phyloP scores from a whole-genome alignment of 169 alveolate species.

The Cryptosporidium bovis region DNA sequence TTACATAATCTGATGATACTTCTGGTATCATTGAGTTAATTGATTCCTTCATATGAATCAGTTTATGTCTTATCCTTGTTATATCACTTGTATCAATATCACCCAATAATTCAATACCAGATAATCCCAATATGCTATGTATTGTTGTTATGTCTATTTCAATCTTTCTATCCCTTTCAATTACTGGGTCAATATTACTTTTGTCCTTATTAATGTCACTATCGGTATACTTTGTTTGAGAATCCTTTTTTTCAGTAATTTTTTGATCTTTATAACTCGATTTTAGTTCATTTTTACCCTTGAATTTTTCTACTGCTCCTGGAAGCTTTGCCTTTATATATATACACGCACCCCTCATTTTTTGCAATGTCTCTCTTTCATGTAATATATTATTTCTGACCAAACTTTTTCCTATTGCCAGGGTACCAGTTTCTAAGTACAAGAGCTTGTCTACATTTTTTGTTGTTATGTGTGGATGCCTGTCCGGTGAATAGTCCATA shows the following conservation, averaged over 20 bases:
- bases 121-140: conserved; percentile 58
- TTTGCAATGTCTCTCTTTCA: conserved; percentile 59
- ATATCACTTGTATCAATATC: conserved; percentile 64
- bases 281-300: not conserved
- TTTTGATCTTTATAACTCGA: conserved; percentile 15
- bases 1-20: conserved; percentile 31
- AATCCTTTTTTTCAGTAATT: not conserved
- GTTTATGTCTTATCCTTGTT: conserved; percentile 60
- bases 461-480: conserved; percentile 60
- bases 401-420: conserved; percentile 43
- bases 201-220: conserved; percentile 4
- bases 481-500: conserved; percentile 68
- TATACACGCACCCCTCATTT: conserved; percentile 68
- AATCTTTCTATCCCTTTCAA: conserved; percentile 37
- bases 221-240: not conserved
- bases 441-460: conserved; percentile 50
- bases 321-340: conserved; percentile 68
- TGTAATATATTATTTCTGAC: conserved; percentile 30
- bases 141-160: conserved; percentile 67
- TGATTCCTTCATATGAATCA: conserved; percentile 55
- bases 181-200: conserved; percentile 16
- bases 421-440: conserved; percentile 32
- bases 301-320: conserved; percentile 49
- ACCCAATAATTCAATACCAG: conserved; percentile 55
- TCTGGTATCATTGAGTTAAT: conserved; percentile 43